phyloP scores from a whole-genome alignment of 2,329 filamentous ascomycete genomes.

The Aspergillus sp. region DNA sequence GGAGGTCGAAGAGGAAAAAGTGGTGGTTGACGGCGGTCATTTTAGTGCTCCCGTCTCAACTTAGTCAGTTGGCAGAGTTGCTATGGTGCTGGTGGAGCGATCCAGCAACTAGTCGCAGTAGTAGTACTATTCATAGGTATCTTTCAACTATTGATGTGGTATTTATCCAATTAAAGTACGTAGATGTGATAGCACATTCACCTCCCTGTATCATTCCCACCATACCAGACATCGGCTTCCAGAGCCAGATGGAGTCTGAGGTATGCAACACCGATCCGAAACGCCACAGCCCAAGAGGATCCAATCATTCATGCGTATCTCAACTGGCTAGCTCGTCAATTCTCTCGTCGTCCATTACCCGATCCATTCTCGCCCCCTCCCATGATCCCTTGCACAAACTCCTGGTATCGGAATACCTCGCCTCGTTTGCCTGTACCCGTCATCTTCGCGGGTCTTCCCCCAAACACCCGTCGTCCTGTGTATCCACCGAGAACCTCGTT shows the following conservation, averaged over 20 bases:
- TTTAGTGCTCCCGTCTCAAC: not conserved
- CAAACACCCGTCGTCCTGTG: constrained; percentile 78
- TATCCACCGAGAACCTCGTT: constrained; percentile 87
- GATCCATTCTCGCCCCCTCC: constrained; percentile 47
- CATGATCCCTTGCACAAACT: constrained; percentile 75
- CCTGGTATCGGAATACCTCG: constrained; percentile 90
- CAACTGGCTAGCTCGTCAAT: constrained; percentile 9
- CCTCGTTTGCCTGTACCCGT: constrained; percentile 61
- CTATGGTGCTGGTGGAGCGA: constrained; percentile 6
- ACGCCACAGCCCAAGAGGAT: constrained; percentile 9
- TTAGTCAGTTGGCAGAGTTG: constrained; percentile 3
- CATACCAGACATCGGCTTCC: not conserved
- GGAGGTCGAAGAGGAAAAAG: not conserved
- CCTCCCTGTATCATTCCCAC: not conserved
- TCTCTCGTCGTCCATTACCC: constrained; percentile 21
- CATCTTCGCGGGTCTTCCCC: constrained; percentile 43
- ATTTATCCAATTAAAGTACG: not conserved
- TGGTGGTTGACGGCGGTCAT: not conserved
- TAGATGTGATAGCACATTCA: not conserved
- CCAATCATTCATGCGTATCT: no score
- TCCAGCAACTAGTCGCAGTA: not conserved
- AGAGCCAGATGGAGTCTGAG: not conserved
- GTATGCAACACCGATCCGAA: not conserved
- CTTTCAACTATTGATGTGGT: not conserved
- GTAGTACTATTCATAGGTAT: not conserved